Evolutionary conservation across 306 rosid genomes (phyloP), one percentile per base, ranked within the genome.

Genomic region (Casuarina cunninghamiana): DNA sequence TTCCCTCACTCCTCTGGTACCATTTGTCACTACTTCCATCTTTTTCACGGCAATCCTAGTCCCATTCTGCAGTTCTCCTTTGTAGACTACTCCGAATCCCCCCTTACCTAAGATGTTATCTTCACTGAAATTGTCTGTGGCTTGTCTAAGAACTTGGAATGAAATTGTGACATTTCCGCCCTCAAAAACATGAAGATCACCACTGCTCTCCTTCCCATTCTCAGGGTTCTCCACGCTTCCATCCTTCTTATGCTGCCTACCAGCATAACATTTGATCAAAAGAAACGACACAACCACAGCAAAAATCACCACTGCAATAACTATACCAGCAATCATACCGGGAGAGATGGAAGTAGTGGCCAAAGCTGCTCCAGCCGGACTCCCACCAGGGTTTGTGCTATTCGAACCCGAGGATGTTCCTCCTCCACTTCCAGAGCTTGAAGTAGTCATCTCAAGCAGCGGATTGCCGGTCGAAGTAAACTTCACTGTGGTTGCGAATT

Each of bases 61-160:
- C 68, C 97, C 97, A 74, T 90, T 96, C 19, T 84, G 91, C 66
- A 94, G 77, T 79, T 90, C 96, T 26, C 98, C 98, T 73, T 85
- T 89, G 70, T 94, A 94, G 75, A 94, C 98, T 69, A 89, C 91
- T 35, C 98, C 98, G 82, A 92, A 94, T 38, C 98, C 96, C 58
- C 98, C 98, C 74, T 96, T 86, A 3, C 98, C 97, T 76, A 90
- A 77, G 49, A 92, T 87, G 37, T 92, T 94, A 2, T 85, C 90
- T 77, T 89, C 91, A 1, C 90, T 87, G 78, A 94, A 94, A 76
- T 94, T 89, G 81, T 92, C 45, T 0, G 94, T 94, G 46, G 88
- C 97, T 42, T 92, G 89, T 71, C 88, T 71, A 55, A 94, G 87
- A 80, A 94, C 87, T 32, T 90, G 91, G 48, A 92, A 90, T 4